Conservation (phyloP, 2,329 filamentous ascomycete species). For the Pseudocercospora fijiensis region DNA sequence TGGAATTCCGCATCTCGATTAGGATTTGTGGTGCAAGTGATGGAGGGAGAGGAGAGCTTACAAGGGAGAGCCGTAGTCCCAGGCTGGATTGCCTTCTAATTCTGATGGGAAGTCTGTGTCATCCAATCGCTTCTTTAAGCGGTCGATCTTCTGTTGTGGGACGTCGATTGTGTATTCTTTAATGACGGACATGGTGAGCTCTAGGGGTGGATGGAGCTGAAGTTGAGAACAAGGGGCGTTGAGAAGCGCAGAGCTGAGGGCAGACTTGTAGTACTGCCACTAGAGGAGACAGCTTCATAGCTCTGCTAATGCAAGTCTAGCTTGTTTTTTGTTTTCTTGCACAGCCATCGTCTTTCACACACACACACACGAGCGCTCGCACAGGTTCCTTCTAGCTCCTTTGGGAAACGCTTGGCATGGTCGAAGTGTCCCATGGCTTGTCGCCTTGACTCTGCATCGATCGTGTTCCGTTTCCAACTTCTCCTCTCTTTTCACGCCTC, state of each 20-base stretch:
- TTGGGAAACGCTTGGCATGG: neutral
- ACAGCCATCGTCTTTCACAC: too few species aligned
- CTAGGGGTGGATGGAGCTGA: neutral
- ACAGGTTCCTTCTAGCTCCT: neutral
- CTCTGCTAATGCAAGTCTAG: neutral
- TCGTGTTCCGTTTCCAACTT: neutral
- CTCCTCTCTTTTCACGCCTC: neutral
- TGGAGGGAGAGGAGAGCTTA: neutral
- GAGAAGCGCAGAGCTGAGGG: neutral
- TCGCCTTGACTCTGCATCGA: neutral
- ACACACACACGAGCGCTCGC: neutral
- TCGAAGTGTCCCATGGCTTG: neutral
- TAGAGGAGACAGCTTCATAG: neutral
- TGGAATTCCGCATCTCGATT: neutral
- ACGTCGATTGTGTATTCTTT: constrained; percentile 21
- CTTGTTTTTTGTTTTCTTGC: neutral
- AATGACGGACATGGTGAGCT: constrained; percentile 15
- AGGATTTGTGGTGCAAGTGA: too few species aligned
- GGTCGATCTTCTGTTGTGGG: constrained; percentile 21
- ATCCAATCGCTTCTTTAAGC: constrained; percentile 15
- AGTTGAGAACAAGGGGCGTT: neutral
- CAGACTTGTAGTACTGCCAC: neutral
- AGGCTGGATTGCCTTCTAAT: constrained; percentile 45
- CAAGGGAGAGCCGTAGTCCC: constrained; percentile 62
- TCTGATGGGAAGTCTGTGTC: constrained; percentile 19